A percentile compares a stretch with the other conserved stretches of the same genome.
Conservation (phyloP, 495 filamentous ascomycete genomes). For the Lasiosphaeria ovina region DNA sequence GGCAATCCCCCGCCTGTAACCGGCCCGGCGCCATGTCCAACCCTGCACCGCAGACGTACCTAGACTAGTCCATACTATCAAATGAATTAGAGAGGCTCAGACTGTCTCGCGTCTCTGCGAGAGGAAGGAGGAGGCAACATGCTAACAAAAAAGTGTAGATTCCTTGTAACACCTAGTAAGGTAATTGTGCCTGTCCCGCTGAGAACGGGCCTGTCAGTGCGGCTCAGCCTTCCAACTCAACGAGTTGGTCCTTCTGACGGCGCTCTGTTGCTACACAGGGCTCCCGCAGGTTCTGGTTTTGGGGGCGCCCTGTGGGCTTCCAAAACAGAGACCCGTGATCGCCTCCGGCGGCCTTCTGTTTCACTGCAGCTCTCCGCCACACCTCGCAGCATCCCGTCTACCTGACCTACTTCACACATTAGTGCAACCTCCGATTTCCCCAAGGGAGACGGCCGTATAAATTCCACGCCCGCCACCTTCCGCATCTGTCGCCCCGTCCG, state of each 20-base stretch:
- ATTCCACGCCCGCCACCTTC: slow-evolving; percentile 18
- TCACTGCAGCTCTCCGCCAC: slow-evolving; percentile 8
- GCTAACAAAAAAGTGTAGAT: not conserved
- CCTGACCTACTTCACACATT: not conserved
- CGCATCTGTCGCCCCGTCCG: slow-evolving; percentile 8
- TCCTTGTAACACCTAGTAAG: not conserved
- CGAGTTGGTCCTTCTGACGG: slow-evolving; percentile 14
- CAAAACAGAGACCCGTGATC: slow-evolving; percentile 23
- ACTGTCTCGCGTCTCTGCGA: not conserved
- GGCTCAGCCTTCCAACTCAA: slow-evolving; percentile 21
- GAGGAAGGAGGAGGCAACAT: not conserved
- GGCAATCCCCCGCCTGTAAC: too few relatives aligned
- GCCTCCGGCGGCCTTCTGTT: slow-evolving; percentile 15
- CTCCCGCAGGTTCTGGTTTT: slow-evolving; percentile 5
- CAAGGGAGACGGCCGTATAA: slow-evolving; percentile 9
- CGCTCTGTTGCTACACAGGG: slow-evolving; percentile 9
- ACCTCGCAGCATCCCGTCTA: not conserved
- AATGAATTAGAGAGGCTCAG: too few relatives aligned
- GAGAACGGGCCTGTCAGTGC: slow-evolving; percentile 4
- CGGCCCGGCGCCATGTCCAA: too few relatives aligned
- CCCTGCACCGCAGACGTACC: too few relatives aligned
- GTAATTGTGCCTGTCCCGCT: not conserved
- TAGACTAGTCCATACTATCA: too few relatives aligned
- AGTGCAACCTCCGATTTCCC: slow-evolving; percentile 1
- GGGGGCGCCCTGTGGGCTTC: not conserved